Evolutionary conservation across 495 filamentous ascomycete species (phyloP).

Genomic region (Daldinia childiae): DNA sequence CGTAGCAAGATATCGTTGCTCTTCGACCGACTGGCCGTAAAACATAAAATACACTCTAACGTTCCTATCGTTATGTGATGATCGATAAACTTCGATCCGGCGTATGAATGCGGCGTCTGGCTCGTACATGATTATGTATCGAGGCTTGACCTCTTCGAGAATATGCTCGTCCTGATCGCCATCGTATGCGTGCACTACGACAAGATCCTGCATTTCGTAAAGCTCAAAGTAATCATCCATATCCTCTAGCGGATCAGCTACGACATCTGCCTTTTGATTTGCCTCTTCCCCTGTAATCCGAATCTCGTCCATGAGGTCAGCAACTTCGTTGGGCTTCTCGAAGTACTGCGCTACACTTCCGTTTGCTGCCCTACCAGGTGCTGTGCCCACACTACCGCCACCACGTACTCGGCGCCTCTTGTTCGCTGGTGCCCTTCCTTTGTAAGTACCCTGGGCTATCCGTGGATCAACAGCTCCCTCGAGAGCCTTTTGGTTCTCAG

Average conservation of each 20-base stretch:
- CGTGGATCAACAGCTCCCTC: slow-evolving; percentile 65
- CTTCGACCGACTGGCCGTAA: slow-evolving; percentile 93
- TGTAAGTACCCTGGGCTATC: slow-evolving; percentile 51
- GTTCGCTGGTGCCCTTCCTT: slow-evolving; percentile 72
- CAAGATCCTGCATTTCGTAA: slow-evolving; percentile 88
- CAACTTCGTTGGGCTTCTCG: slow-evolving; percentile 59
- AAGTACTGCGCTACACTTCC: slow-evolving; percentile 61
- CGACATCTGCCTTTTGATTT: slow-evolving; percentile 77
- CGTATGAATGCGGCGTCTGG: slow-evolving; percentile 96
- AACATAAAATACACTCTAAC: slow-evolving; percentile 96
- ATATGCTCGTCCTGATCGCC: slow-evolving; percentile 97
- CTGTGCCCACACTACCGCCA: slow-evolving; percentile 68
- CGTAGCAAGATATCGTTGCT: slow-evolving; percentile 90
- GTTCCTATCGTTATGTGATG: slow-evolving; percentile 87
- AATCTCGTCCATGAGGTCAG: slow-evolving; percentile 70
- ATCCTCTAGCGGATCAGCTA: slow-evolving; percentile 81
- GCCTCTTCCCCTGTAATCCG: slow-evolving; percentile 83
- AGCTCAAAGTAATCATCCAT: slow-evolving; percentile 93
- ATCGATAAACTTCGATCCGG: slow-evolving; percentile 93
- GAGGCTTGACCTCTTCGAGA: slow-evolving; percentile 89
- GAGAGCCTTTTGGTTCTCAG: slow-evolving; percentile 82
- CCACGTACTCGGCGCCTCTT: slow-evolving; percentile 92
- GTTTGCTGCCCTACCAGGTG: slow-evolving; percentile 59
- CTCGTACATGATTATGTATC: slow-evolving; percentile 99
- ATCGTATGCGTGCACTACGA: slow-evolving; percentile 88